Conservation (phyloP, 108 stramenopile species). For the Schizochytrium sp. region DNA sequence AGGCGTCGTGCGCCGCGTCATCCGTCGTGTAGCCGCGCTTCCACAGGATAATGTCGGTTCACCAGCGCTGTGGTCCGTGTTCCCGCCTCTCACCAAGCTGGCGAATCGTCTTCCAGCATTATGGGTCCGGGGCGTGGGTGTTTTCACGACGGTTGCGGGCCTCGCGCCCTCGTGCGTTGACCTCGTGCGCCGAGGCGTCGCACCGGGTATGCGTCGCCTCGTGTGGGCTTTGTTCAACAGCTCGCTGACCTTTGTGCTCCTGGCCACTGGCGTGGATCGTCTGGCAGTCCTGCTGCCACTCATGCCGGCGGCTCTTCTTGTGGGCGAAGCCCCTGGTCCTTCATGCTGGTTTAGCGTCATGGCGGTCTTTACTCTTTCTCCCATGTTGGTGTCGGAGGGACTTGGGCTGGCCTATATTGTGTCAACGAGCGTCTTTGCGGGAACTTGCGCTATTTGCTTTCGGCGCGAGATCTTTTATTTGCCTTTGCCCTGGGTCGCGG, state of each 20-base stretch:
- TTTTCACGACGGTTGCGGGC: neutral
- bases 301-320: neutral
- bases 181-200: neutral
- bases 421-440: neutral
- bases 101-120: neutral
- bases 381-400: neutral
- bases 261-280: neutral
- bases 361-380: neutral
- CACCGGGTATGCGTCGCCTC: neutral
- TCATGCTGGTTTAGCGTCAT: constrained; percentile 1
- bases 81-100: neutral
- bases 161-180: neutral
- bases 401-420: neutral
- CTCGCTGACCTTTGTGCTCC: neutral
- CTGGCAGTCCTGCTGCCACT: neutral
- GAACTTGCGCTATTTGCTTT: neutral
- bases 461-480: neutral
- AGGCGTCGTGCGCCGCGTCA: neutral
- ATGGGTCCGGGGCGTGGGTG: neutral
- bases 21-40: neutral
- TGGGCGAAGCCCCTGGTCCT: neutral
- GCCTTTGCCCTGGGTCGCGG: neutral
- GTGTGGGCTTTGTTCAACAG: constrained; percentile 1
- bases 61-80: neutral
- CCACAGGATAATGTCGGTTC: neutral